Evolutionary conservation across 2,329 filamentous ascomycete species (phyloP).

Genomic region (Balansia obtecta): DNA sequence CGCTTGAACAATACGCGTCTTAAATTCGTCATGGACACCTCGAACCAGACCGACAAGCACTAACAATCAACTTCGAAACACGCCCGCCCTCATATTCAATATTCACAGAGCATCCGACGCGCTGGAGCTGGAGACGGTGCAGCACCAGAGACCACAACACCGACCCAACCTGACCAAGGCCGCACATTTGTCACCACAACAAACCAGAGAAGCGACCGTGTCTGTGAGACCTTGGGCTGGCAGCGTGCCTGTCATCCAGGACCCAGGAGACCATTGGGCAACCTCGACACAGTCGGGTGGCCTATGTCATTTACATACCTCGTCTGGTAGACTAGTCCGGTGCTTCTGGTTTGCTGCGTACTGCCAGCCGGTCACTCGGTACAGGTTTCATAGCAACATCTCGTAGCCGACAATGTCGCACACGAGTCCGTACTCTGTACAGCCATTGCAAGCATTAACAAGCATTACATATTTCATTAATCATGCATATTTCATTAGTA

Average conservation of each 20-base stretch:
- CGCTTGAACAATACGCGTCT: background rate
- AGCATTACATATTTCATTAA: no score
- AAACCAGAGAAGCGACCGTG: background rate
- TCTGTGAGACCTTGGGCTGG: background rate
- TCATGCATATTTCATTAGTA: no score
- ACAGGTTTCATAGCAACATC: no score
- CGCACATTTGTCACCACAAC: background rate
- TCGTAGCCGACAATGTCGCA: background rate
- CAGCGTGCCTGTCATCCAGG: background rate
- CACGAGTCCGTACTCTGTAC: background rate
- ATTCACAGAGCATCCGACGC: background rate
- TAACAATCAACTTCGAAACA: background rate
- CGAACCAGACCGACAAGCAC: background rate
- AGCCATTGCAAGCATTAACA: no score
- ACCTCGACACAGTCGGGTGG: no score
- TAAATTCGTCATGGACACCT: background rate
- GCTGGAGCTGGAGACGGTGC: background rate
- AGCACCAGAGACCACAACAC: background rate
- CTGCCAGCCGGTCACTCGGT: no score
- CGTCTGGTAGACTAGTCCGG: no score
- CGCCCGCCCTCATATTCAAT: no score
- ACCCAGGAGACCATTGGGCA: no score
- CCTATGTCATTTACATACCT: no score
- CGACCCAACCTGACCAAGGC: background rate
- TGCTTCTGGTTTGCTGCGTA: no score